These are phyloP conservation scores for Ciborinia camelliae DNA, from an alignment of 2,329 filamentous ascomycete genomes.

Conservation along the genomic window DNA sequence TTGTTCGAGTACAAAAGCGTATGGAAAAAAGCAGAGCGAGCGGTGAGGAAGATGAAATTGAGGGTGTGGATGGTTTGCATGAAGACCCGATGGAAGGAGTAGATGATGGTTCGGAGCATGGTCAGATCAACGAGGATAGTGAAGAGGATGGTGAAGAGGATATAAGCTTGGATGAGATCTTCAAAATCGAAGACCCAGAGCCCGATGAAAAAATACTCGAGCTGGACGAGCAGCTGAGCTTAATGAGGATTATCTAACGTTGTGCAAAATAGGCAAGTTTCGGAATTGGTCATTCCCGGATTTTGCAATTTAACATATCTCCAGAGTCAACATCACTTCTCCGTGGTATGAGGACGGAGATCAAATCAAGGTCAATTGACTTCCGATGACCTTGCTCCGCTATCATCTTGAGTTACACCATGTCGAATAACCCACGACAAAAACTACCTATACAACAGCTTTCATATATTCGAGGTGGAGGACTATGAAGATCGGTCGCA, in stretches of 20 bases:
- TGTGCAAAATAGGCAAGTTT: not conserved
- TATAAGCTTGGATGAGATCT: not conserved
- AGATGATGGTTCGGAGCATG: no score
- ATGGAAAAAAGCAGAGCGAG: not conserved
- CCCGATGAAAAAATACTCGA: not conserved
- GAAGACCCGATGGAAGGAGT: no score
- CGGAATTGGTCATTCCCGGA: not conserved
- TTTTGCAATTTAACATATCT: not conserved
- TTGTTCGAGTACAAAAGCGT: not conserved
- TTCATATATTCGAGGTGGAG: not conserved
- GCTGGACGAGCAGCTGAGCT: not conserved
- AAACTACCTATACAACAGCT: not conserved
- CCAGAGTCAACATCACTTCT: not conserved
- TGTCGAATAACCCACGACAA: not conserved
- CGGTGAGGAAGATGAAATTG: not conserved
- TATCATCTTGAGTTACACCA: no score
- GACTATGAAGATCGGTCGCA: not conserved
- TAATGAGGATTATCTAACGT: not conserved
- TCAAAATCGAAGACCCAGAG: not conserved
- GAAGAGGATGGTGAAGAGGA: not conserved
- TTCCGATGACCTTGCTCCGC: not conserved
- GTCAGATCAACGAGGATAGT: not conserved
- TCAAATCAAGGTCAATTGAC: not conserved
- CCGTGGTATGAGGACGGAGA: fast-evolving
- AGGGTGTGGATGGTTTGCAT: no score